phyloP scores from a whole-genome alignment of 2,329 filamentous ascomycete species.

The Didymellaceae sp. region DNA sequence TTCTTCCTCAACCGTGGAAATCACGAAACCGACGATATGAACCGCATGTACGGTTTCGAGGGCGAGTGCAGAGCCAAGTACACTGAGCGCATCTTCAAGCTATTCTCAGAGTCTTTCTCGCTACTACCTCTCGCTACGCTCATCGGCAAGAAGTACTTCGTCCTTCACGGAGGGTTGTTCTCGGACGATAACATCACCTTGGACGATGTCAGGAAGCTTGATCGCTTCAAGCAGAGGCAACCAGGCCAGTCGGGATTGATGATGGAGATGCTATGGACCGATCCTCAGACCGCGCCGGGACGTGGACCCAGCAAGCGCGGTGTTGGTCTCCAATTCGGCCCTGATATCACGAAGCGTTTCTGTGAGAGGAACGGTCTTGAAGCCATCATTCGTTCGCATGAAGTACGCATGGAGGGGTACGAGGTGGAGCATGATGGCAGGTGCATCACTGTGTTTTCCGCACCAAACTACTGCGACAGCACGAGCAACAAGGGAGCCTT shows the following conservation, averaged over 20 bases:
- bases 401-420: slow-evolving; percentile 99
- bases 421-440: slow-evolving; percentile 95
- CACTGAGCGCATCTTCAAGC: slow-evolving; percentile 92
- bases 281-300: slow-evolving; percentile 85
- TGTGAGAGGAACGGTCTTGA: slow-evolving; percentile 95
- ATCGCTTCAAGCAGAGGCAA: slow-evolving; percentile 88
- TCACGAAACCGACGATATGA: slow-evolving; percentile 99
- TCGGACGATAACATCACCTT: slow-evolving; percentile 92
- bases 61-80: slow-evolving; percentile 99
- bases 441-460: slow-evolving; percentile 99
- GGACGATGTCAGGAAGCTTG: slow-evolving; percentile 91
- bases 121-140: slow-evolving; percentile 90
- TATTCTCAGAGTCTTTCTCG: slow-evolving; percentile 98
- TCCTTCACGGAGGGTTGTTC: slow-evolving; percentile 93
- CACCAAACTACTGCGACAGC: slow-evolving; percentile 95
- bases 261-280: slow-evolving; percentile 99
- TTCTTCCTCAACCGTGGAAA: slow-evolving; percentile 98
- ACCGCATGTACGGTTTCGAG: slow-evolving; percentile 96
- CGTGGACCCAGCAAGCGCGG: slow-evolving; percentile 95
- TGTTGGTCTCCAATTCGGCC: slow-evolving; percentile 95
- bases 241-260: slow-evolving; percentile 93
- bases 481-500: slow-evolving; percentile 98
- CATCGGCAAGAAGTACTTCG: slow-evolving; percentile 88
- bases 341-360: slow-evolving; percentile 94
- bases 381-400: slow-evolving; percentile 94